These are phyloP conservation scores for Mycena metata DNA, from an alignment of 768 basidiomycete species.

Conservation along the genomic window DNA sequence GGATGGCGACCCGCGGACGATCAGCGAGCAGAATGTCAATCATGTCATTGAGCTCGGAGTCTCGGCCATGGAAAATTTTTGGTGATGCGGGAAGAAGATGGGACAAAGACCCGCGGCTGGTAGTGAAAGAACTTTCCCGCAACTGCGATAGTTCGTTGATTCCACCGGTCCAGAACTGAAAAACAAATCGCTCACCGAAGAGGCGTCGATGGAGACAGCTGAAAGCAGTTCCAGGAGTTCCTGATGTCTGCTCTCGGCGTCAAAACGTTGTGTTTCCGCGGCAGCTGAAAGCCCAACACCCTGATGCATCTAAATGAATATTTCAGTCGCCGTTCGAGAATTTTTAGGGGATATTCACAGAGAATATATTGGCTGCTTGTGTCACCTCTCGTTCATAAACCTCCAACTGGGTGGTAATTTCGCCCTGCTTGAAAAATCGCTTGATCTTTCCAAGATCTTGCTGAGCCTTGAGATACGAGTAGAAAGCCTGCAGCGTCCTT, in stretches of 20 bases:
- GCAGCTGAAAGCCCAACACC: background rate
- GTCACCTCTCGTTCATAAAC: background rate
- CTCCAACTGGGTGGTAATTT: slow-evolving; percentile 10
- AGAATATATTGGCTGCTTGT: background rate
- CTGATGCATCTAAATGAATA: background rate
- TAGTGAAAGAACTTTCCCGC: too few species aligned
- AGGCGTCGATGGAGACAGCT: background rate
- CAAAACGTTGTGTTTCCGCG: background rate
- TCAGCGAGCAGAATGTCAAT: too few species aligned
- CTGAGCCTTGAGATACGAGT: background rate
- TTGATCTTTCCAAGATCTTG: slow-evolving; percentile 11
- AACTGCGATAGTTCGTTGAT: too few species aligned
- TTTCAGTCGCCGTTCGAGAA: background rate
- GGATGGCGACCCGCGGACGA: too few species aligned
- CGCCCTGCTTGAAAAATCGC: slow-evolving; percentile 18
- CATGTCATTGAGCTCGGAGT: too few species aligned
- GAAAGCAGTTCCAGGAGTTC: slow-evolving; percentile 27
- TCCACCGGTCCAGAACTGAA: too few species aligned
- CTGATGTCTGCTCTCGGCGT: slow-evolving; percentile 11
- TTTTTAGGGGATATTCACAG: background rate
- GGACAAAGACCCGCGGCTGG: too few species aligned
- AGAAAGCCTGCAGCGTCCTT: slow-evolving; percentile 8
- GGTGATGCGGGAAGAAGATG: too few species aligned
- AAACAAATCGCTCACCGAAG: background rate
- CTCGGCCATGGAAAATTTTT: too few species aligned